Conservation (phyloP, 805 yeast genomes). For the Hanseniaspora jakobsenii region DNA sequence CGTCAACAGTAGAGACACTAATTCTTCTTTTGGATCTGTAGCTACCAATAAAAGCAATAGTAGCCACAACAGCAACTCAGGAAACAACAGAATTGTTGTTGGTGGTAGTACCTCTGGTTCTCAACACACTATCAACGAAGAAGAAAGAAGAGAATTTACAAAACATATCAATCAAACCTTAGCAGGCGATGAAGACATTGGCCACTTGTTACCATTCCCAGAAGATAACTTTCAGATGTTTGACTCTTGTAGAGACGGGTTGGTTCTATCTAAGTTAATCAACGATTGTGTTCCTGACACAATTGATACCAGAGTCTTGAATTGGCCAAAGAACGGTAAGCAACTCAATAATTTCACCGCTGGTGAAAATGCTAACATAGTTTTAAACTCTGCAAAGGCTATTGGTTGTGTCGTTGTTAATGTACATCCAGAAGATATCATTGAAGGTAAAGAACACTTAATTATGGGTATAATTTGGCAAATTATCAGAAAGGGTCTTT, state of each 20-base stretch:
- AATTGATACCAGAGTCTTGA: constrained; percentile 92
- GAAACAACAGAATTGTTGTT: constrained; percentile 65
- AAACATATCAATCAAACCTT: constrained; percentile 88
- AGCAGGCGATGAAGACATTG: constrained; percentile 78
- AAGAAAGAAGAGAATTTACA: constrained; percentile 90
- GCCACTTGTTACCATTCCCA: constrained; percentile 77
- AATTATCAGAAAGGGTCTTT: constrained; percentile 88
- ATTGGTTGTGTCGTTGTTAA: constrained; percentile 97
- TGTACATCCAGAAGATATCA: constrained; percentile 90
- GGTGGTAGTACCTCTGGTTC: constrained; percentile 83
- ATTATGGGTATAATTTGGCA: constrained; percentile 93
- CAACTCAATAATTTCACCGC: constrained; percentile 84
- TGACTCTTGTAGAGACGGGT: constrained; percentile 93
- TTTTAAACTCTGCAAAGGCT: constrained; percentile 95
- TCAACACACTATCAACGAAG: constrained; percentile 92
- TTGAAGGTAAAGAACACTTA: constrained; percentile 87
- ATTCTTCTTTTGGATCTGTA: constrained; percentile 26
- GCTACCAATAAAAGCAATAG: constrained; percentile 25
- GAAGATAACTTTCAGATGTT: constrained; percentile 89
- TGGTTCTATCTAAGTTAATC: constrained; percentile 81
- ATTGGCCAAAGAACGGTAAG: constrained; percentile 72
- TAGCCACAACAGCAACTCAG: constrained; percentile 36
- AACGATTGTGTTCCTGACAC: constrained; percentile 98
- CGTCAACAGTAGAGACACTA: constrained; percentile 21
- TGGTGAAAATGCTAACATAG: constrained; percentile 94